Conservation (phyloP, 805 yeast genomes). For the Yamadazyma akitaensis region DNA sequence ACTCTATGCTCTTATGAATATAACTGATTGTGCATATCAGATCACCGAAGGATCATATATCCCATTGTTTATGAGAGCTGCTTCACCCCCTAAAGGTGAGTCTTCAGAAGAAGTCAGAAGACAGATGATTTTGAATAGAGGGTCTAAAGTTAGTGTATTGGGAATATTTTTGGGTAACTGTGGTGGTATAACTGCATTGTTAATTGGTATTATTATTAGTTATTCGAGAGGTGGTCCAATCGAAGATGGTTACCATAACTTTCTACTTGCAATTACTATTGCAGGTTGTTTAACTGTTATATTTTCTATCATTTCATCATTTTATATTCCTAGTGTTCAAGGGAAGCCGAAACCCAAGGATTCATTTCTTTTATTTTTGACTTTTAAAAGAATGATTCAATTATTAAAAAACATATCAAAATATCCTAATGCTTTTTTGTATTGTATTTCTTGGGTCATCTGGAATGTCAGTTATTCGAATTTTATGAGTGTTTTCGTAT, state of each 20-base stretch:
- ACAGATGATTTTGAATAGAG: slow-evolving; percentile 24
- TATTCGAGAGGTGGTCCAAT: slow-evolving; percentile 22
- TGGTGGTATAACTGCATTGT: slow-evolving; percentile 37
- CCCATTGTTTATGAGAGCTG: slow-evolving; percentile 38
- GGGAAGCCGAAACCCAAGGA: slow-evolving; percentile 25
- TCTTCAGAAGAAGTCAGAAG: slow-evolving; percentile 23
- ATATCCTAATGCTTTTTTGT: slow-evolving; percentile 32
- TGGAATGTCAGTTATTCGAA: slow-evolving; percentile 38
- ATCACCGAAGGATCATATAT: slow-evolving; percentile 39
- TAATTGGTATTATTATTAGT: slow-evolving; percentile 37
- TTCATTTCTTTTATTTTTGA: slow-evolving; percentile 22
- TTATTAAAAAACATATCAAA: slow-evolving; percentile 22
- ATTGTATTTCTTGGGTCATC: slow-evolving; percentile 40
- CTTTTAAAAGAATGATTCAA: slow-evolving; percentile 22
- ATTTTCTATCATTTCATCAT: slow-evolving; percentile 22
- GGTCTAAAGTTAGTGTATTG: slow-evolving; percentile 34
- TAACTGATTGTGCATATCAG: slow-evolving; percentile 30
- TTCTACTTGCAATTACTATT: slow-evolving; percentile 35
- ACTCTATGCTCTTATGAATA: slow-evolving; percentile 27
- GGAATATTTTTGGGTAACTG: slow-evolving; percentile 33
- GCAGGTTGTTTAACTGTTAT: slow-evolving; percentile 35
- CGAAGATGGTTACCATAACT: slow-evolving; percentile 28
- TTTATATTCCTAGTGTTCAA: slow-evolving; percentile 28
- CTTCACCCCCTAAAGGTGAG: slow-evolving; percentile 10
- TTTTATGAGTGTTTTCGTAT: slow-evolving; percentile 32